These are phyloP conservation scores for Saxophila tyrrhenica DNA, from an alignment of 495 filamentous ascomycete species.

Conservation along the genomic window DNA sequence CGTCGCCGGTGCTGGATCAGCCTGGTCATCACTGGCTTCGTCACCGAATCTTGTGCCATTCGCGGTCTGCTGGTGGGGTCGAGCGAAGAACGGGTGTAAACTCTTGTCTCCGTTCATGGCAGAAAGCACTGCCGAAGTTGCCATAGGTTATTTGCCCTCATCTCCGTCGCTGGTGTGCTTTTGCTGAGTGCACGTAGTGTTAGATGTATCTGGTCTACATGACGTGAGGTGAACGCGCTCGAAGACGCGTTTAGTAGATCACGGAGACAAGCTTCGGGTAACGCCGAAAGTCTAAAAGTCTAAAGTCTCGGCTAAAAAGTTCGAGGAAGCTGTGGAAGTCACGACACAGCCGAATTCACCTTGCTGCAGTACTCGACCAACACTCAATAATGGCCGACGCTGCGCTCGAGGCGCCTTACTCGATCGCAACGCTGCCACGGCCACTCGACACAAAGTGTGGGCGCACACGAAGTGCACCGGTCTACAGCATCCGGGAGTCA, in stretches of 20 bases:
- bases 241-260: too few species aligned
- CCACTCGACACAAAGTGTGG: conserved; percentile 23
- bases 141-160: conserved; percentile 24
- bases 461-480: conserved; percentile 28
- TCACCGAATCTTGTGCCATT: neutral
- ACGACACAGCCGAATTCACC: too few species aligned
- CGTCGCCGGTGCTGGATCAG: neutral
- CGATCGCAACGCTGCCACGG: conserved; percentile 25
- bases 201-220: too few species aligned
- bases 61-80: neutral
- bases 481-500: conserved; percentile 55
- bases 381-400: conserved; percentile 3
- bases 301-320: neutral
- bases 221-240: too few species aligned
- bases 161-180: too few species aligned
- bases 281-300: too few species aligned
- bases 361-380: neutral
- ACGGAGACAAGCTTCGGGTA: too few species aligned
- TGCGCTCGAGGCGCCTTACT: conserved; percentile 25
- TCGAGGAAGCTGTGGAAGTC: neutral
- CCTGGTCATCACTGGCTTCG: neutral
- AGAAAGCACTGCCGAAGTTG: conserved; percentile 19
- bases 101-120: conserved; percentile 26
- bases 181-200: too few species aligned
- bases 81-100: conserved; percentile 30